Percentiles rank a stretch among this genome's conserved stretches.
Conservation (phyloP, 2,329 filamentous ascomycete genomes). For the Cytospora mali region DNA sequence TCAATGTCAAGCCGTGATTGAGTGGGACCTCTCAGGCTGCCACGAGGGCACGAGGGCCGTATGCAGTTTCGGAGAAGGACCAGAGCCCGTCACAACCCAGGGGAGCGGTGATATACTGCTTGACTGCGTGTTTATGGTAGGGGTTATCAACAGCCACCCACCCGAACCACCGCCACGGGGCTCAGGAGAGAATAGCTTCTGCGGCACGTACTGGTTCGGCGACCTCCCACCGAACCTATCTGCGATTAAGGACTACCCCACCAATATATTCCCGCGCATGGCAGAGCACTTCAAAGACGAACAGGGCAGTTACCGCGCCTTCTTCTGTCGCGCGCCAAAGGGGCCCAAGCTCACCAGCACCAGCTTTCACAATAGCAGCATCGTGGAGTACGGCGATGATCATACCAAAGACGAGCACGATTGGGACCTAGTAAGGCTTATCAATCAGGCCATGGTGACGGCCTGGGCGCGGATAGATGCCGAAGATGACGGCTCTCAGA, state of each 20-base stretch:
- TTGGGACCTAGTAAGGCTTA: constrained; percentile 31
- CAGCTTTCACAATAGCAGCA: constrained; percentile 27
- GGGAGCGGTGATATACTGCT: constrained; percentile 27
- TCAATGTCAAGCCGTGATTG: constrained; percentile 10
- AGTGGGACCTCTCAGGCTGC: constrained; percentile 32
- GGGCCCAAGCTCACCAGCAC: neutral
- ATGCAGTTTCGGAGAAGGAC: constrained; percentile 34
- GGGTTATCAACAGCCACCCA: constrained; percentile 30
- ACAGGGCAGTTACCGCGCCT: constrained; percentile 30
- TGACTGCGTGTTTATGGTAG: constrained; percentile 34
- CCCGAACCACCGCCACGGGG: neutral
- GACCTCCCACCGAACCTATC: constrained; percentile 32
- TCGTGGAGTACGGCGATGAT: constrained; percentile 32
- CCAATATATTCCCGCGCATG: constrained; percentile 30
- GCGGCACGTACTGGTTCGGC: constrained; percentile 35
- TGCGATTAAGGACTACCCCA: constrained; percentile 30
- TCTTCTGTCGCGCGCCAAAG: constrained; percentile 26
- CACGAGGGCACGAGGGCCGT: constrained; percentile 30
- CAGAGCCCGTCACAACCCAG: constrained; percentile 25
- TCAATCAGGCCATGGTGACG: constrained; percentile 31
- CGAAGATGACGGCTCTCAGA: too few species aligned
- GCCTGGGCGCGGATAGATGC: too few species aligned
- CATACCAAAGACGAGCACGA: constrained; percentile 27
- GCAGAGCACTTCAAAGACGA: constrained; percentile 30
- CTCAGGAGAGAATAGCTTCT: constrained; percentile 11